Evolutionary conservation across 352 stramenopile species (phyloP).

Genomic region (Blastocystis sp.): DNA sequence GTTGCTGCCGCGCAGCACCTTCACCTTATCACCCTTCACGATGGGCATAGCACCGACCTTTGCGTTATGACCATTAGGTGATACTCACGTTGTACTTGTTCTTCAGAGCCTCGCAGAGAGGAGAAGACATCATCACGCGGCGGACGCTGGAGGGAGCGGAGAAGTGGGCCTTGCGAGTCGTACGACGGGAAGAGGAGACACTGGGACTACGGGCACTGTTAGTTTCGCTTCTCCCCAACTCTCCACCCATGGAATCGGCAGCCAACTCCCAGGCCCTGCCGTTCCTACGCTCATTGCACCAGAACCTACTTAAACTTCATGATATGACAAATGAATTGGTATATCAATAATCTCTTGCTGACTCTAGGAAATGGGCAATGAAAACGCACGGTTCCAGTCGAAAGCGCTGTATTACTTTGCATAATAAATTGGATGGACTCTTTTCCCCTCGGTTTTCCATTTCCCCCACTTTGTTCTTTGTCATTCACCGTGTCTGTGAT

Average conservation of each 20-base stretch:
- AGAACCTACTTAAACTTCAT: conserved; percentile 46
- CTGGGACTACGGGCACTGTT: conserved; percentile 24
- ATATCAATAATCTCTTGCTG: conserved; percentile 22
- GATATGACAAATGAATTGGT: conserved; percentile 34
- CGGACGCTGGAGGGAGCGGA: too few species aligned
- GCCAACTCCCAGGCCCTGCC: not conserved
- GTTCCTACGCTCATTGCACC: not conserved
- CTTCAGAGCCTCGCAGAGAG: conserved; percentile 1
- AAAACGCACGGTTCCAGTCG: not conserved
- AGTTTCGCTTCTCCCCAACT: not conserved
- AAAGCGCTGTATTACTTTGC: conserved; percentile 27
- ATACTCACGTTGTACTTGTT: conserved; percentile 49
- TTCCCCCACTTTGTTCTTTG: not conserved
- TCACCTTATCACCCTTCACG: conserved; percentile 67
- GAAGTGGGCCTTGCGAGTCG: too few species aligned
- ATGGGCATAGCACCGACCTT: conserved; percentile 48
- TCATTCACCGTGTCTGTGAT: not conserved
- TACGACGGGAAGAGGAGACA: conserved; percentile 46
- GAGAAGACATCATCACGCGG: too few species aligned
- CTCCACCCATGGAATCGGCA: too few species aligned
- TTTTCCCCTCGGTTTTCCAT: not conserved
- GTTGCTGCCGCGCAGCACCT: not conserved
- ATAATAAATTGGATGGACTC: not conserved
- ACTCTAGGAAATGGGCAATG: not conserved
- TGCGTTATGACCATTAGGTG: not conserved